Evolutionary conservation across 352 stramenopile species (phyloP), one percentile per base, ranked within the genome.

Genomic region (Phytophthora tubulina): DNA sequence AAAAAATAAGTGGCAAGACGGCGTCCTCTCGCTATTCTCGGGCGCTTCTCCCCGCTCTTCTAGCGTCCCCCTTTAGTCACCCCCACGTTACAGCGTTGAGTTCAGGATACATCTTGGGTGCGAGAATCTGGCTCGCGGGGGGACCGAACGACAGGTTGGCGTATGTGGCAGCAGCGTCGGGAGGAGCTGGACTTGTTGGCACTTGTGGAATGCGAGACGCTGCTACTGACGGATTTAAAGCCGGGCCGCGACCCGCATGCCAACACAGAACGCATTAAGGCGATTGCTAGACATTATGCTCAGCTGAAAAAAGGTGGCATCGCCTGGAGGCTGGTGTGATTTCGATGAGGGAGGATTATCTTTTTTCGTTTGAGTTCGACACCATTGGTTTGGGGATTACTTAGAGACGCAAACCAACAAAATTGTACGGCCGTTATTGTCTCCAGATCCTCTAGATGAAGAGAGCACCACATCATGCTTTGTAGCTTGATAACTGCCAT

Each of bases 181-280:
- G 86, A 32, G 52, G 87, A 94, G 39, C 74, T 96, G 17, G 89
- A 96, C 51, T 65, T 96, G 54, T 55, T 87, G 15, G 84, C 85
- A 8, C 72, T 94, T 4, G 79, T 94, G 4, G 85, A 95, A 60
- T 94, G 86, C 58, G 89, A 96, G 44, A 88, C 87, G 33, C 72
- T 96, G 41, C 61, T 96, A n/a, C 56, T 96, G 35, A 92, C 89
- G 0, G 85, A 95, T 69, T 63, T 96, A 33, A 93, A 92, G 63
- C 77, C 80, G 0, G 83, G 95, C 63, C 82, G 89, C 2, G 86
- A 93, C 57, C 87, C 89, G 3, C 86, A 91, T 54, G 66, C 79
- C 1, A 94, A 79, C 11, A 95, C 84, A 17, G 86, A 93, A 62
- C 78, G 78, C 21, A 88, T 89, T 21, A 21, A 21, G 21, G 1